Base-by-base conservation (phyloP, 495 filamentous ascomycete genomes). In the Penicillium mononematosum region DNA sequence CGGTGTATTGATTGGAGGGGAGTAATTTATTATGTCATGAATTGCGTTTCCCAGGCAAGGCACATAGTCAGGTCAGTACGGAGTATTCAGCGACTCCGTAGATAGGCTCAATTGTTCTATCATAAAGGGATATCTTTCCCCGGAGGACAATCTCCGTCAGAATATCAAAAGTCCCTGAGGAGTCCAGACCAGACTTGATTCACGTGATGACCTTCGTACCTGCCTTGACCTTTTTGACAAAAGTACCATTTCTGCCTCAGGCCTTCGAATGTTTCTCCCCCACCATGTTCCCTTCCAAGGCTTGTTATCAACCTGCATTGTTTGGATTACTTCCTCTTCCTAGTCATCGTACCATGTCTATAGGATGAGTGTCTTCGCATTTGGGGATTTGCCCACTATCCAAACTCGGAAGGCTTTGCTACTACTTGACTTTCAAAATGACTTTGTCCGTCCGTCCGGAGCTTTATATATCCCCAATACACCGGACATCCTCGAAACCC, bases 351-450 rank as follows among this genome's bases (percentile, higher is more conserved):
- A 66, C 41, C 61, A 70, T 72, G 63, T 63, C 56, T 50, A 34
- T 49, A 70, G 55, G 42, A 77, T 77, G 73, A 75, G 60, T 62
- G 61, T 68, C 65, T 62, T 77, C 56, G 65, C 72, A 50, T 64
- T 75, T 50, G 68, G 64, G 45, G 63, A 70, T 57, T 50, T 81
- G 24, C 82, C 84, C 16, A 65, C 70, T 20, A 80, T 88, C 53
- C 74, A 82, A 53, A 94, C 92, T 11, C 84, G 91, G 48, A 89
- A 92, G 75, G 94, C 91, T 1, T 73, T 98, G 39, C 75, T 98
- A 24, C 69, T 96, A 14, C 76, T 97, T 50, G 92, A 96, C 65
- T 81, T 96, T 22, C 94, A 98, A 60, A 96, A 96, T 68, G 94
- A 97, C 70, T 96, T 97, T 65, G 70, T 96, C 44, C 81, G 83